Evolutionary conservation across 108 stramenopile genomes (phyloP).

Genomic region (Nannochloropsis gaditana): DNA sequence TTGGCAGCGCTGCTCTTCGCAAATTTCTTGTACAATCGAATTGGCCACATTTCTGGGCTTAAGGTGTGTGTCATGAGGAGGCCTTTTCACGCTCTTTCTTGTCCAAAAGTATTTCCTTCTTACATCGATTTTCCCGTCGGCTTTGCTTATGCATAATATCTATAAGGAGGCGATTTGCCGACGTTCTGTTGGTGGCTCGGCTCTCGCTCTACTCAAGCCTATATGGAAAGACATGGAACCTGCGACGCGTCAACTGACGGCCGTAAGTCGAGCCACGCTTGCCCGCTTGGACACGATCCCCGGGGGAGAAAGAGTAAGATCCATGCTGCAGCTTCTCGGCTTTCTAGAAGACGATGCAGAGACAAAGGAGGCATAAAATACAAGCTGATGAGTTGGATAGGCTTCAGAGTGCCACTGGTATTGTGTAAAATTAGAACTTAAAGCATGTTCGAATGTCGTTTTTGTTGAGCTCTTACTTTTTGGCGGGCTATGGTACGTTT

Average conservation of each 20-base stretch:
- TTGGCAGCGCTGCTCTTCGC: neutral
- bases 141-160: neutral
- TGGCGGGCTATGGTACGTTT: too few species aligned
- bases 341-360: slow-evolving; percentile 1
- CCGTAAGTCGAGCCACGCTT: neutral
- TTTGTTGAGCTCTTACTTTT: too few species aligned
- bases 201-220: neutral
- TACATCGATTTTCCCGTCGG: too few species aligned
- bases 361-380: neutral
- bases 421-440: too few species aligned
- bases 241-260: neutral
- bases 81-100: too few species aligned
- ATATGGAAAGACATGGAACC: neutral
- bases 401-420: too few species aligned
- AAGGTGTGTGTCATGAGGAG: neutral
- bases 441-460: too few species aligned
- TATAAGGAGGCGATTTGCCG: neutral
- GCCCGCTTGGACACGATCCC: neutral
- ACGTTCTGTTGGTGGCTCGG: neutral
- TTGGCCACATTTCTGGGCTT: neutral
- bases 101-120: too few species aligned
- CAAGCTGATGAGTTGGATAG: too few species aligned
- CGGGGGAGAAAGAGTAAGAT: slow-evolving; percentile 2
- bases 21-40: slow-evolving; percentile 1
- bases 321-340: neutral